Evolutionary conservation across 495 filamentous ascomycete genomes (phyloP).

Genomic region (Baudoinia panamericana): DNA sequence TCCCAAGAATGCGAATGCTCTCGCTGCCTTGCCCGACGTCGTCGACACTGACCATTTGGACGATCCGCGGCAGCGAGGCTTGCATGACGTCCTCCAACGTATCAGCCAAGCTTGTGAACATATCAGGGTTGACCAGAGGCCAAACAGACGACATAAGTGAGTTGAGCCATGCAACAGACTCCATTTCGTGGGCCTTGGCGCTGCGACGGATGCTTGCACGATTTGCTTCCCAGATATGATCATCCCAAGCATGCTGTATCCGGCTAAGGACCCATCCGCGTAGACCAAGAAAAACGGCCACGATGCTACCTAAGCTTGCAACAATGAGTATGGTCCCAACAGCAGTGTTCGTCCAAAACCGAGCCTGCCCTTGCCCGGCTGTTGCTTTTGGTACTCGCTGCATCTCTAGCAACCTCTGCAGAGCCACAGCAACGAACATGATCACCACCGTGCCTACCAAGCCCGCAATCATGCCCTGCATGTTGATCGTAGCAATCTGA

Average conservation of each 20-base stretch:
- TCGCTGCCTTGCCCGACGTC: constrained; percentile 60
- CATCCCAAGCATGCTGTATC: constrained; percentile 43
- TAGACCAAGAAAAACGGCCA: constrained; percentile 32
- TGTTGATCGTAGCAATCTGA: constrained; percentile 31
- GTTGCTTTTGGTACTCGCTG: background rate
- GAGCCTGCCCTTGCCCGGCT: constrained; percentile 4
- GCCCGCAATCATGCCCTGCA: constrained; percentile 15
- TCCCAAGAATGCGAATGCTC: constrained; percentile 47
- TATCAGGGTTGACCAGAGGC: constrained; percentile 57
- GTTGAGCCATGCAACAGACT: constrained; percentile 56
- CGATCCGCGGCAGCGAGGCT: constrained; percentile 46
- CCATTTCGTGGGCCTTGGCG: constrained; percentile 35
- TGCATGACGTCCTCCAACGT: constrained; percentile 64
- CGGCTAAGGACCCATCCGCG: constrained; percentile 41
- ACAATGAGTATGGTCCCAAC: constrained; percentile 21
- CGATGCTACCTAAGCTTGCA: constrained; percentile 23
- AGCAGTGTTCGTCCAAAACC: background rate
- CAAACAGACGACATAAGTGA: constrained; percentile 48
- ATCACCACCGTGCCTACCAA: constrained; percentile 4
- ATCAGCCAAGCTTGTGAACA: constrained; percentile 50
- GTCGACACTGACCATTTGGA: constrained; percentile 56
- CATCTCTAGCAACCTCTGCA: constrained; percentile 6
- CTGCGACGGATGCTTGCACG: constrained; percentile 33
- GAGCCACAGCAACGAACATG: background rate
- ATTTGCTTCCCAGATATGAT: constrained; percentile 49